phyloP scores from a whole-genome alignment of 1,284 basidiomycete genomes.

The Apiotrichum mycotoxinovorans region DNA sequence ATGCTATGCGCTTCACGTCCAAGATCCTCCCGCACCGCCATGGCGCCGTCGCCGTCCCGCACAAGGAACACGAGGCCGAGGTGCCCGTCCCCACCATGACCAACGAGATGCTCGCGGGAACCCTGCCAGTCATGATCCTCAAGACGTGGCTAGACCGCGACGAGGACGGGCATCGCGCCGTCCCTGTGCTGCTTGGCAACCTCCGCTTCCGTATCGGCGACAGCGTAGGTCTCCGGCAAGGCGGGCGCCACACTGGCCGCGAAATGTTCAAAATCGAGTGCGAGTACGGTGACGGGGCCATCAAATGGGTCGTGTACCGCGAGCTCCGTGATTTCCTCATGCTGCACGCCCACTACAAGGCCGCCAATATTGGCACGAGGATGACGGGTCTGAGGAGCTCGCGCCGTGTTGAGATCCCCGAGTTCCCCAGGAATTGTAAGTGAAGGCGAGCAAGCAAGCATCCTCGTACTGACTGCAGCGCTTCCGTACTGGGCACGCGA shows the following conservation, averaged over 20 bases:
- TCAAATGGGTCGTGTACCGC: conserved; percentile 94
- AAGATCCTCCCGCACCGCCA: conserved; percentile 1
- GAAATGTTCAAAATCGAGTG: conserved; percentile 58
- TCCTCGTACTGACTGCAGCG: conserved; percentile 51
- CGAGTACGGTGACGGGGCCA: conserved; percentile 92
- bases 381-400: conserved; percentile 55
- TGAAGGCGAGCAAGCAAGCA: not conserved
- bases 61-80: conserved; percentile 1
- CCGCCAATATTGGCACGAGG: conserved; percentile 65
- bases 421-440: conserved; percentile 69
- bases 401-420: conserved; percentile 72
- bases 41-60: not conserved
- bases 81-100: conserved; percentile 63
- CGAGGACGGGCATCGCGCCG: conserved; percentile 75
- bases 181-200: conserved; percentile 71
- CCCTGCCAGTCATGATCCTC: conserved; percentile 75
- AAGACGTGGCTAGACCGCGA: conserved; percentile 89
- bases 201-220: conserved; percentile 48
- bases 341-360: conserved; percentile 83
- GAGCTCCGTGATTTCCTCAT: conserved; percentile 89
- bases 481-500: conserved; percentile 63
- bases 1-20: not conserved
- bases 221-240: conserved; percentile 37
- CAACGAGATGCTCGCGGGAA: conserved; percentile 77
- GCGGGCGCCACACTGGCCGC: conserved; percentile 30